Base-by-base conservation (phyloP, 345 rosid species). In the Salix viminalis region DNA sequence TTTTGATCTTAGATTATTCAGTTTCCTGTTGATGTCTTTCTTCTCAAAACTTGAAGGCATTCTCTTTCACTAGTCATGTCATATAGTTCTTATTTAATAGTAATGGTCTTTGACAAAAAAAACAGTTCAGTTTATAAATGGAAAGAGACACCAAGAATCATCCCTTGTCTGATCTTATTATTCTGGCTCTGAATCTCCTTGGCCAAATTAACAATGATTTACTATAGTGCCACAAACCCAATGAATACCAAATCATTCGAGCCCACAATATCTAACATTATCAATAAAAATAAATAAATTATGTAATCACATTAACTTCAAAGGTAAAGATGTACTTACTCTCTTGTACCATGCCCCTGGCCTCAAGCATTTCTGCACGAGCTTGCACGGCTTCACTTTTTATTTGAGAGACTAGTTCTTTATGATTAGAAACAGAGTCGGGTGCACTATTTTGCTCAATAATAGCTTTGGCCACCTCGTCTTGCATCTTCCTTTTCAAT, bases 391-490 rank as follows among this genome's bases (percentile, higher is more conserved):
- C 73, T 89, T 89, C 89, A 67, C 75, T 86, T 81, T 84, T 89
- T 67, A 91, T 83, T 77, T 73, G 80, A 13, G 86, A 76, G 75
- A 88, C 60, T 72, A 90, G 69, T 44, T 85, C 87, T 14, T 80
- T 81, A 79, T 76, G 88, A 83, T 91, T 87, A 42, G 90, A 72
- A 75, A 84, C 14, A 46, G 90, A 77, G 37, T 87, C 48, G 8
- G 89, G 83, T 84, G 76, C 88, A 76, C 85, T 91, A 54, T 82
- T 75, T 79, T 85, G 83, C 48, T 81, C 85, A 58, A 76, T 79
- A 72, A 83, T 77, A 32, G 88, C 88, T 88, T 85, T 89, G 37
- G 89, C 91, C 77, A 86, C 71, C 83, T 89, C 92, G 85, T 83
- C 86, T 58, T 79, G 82, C 75, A 88, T 61, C 79, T 90, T 84